phyloP scores from a whole-genome alignment of 208 protist species.

The Wallacemonas sp. region DNA sequence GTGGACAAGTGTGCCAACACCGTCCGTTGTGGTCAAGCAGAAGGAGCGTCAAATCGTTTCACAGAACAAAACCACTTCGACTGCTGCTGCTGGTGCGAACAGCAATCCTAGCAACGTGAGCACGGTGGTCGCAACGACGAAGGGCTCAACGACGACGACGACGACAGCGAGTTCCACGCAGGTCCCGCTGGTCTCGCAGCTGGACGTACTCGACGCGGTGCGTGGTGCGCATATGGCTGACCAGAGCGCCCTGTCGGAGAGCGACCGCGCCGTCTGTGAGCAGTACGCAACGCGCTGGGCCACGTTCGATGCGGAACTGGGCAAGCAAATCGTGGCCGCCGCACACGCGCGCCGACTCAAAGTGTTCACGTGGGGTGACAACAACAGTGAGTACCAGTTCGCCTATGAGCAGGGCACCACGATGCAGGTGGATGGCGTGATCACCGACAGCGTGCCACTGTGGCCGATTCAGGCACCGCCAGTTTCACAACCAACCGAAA shows the following conservation, averaged over 20 bases:
- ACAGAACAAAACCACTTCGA: too few species aligned
- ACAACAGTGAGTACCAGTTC: constrained; percentile 63
- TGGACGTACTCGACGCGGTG: constrained; percentile 4
- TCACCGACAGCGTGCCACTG: constrained; percentile 69
- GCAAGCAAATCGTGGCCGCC: constrained; percentile 32
- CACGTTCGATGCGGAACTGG: constrained; percentile 1
- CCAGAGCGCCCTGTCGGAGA: background rate
- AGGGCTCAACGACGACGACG: background rate
- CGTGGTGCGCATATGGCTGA: background rate
- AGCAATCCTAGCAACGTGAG: too few species aligned
- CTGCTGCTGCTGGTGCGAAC: too few species aligned
- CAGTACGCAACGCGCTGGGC: background rate
- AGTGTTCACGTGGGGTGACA: constrained; percentile 79
- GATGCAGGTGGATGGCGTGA: constrained; percentile 74
- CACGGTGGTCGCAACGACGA: background rate
- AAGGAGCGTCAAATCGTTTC: constrained; percentile 1
- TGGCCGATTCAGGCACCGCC: constrained; percentile 10
- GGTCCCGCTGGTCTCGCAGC: constrained; percentile 1
- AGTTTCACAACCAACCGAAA: too few species aligned
- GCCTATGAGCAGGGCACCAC: constrained; percentile 43
- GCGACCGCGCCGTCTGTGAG: background rate
- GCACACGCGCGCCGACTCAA: constrained; percentile 51
- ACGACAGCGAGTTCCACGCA: constrained; percentile 3
- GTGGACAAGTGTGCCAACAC: constrained; percentile 7
- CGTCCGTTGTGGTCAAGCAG: constrained; percentile 7